These are phyloP conservation scores for Salix brachista DNA, from an alignment of 345 rosid genomes.

Conservation along the genomic window DNA sequence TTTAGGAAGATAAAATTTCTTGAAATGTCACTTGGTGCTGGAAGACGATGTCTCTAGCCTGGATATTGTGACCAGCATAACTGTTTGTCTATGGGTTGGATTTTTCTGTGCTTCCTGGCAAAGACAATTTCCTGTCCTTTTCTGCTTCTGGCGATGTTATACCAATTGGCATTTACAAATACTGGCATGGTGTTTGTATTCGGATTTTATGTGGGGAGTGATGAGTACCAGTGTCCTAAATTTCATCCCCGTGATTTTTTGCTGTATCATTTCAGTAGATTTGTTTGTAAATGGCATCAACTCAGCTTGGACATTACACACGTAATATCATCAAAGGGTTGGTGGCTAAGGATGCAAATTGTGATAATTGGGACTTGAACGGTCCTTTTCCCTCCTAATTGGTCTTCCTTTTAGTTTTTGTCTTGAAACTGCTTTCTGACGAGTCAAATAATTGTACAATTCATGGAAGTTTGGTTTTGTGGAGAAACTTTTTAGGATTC, in stretches of 20 bases:
- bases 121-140: background rate
- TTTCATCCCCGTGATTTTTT: background rate
- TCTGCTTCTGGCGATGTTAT: background rate
- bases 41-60: background rate
- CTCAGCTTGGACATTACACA: background rate
- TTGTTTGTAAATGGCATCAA: background rate
- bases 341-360: background rate
- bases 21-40: background rate
- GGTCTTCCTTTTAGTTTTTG: background rate
- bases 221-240: background rate
- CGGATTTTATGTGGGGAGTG: background rate
- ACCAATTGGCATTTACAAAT: background rate
- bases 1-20: background rate
- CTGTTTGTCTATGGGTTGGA: background rate
- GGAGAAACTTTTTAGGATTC: background rate
- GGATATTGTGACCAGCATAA: background rate
- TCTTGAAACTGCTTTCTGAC: background rate
- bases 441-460: background rate
- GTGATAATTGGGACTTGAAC: background rate
- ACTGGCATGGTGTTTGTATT: background rate
- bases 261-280: background rate
- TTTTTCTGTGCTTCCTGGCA: background rate
- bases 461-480: background rate
- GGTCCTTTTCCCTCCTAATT: background rate
- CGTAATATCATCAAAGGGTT: background rate